Percentiles rank a stretch among this genome's conserved stretches.
These are phyloP conservation scores for Glarea lozoyensis DNA, from an alignment of 495 filamentous ascomycete genomes.

Conservation along the genomic window DNA sequence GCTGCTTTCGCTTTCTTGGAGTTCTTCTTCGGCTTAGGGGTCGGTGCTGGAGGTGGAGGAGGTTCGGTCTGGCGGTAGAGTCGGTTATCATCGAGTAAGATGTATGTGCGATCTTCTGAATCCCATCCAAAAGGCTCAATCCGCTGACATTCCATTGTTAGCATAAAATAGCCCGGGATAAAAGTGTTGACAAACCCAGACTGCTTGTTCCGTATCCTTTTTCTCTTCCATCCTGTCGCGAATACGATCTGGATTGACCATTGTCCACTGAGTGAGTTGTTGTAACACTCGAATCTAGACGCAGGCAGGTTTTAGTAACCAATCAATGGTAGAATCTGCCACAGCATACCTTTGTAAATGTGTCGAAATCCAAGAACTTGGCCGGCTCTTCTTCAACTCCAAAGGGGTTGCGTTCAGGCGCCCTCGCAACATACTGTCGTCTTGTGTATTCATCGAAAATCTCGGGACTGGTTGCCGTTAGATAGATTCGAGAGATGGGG, in stretches of 20 bases:
- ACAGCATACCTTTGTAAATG: conserved; percentile 57
- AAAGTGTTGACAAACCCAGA: conserved; percentile 56
- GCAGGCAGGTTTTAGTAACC: conserved; percentile 8
- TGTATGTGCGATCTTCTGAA: conserved; percentile 72
- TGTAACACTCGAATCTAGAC: conserved; percentile 71
- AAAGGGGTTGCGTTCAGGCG: conserved; percentile 75
- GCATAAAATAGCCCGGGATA: conserved; percentile 9
- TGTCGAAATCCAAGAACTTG: conserved; percentile 72
- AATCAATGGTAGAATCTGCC: background rate
- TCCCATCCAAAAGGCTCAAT: conserved; percentile 92
- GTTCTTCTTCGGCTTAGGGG: conserved; percentile 65
- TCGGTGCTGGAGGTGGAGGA: conserved; percentile 46
- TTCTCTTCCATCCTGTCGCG: conserved; percentile 80
- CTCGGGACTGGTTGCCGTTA: conserved; percentile 49
- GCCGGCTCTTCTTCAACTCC: conserved; percentile 64
- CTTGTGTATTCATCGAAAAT: conserved; percentile 93
- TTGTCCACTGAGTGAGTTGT: conserved; percentile 84
- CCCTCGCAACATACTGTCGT: conserved; percentile 79
- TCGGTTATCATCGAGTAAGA: conserved; percentile 87
- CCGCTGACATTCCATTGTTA: conserved; percentile 44
- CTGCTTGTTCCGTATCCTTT: conserved; percentile 67
- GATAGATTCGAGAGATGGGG: conserved; percentile 1
- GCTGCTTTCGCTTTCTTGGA: conserved; percentile 64
- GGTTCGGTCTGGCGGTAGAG: conserved; percentile 74
- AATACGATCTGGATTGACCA: conserved; percentile 75